Evolutionary conservation across 306 rosid species (phyloP).

Genomic region (Prinsepia uniflora): DNA sequence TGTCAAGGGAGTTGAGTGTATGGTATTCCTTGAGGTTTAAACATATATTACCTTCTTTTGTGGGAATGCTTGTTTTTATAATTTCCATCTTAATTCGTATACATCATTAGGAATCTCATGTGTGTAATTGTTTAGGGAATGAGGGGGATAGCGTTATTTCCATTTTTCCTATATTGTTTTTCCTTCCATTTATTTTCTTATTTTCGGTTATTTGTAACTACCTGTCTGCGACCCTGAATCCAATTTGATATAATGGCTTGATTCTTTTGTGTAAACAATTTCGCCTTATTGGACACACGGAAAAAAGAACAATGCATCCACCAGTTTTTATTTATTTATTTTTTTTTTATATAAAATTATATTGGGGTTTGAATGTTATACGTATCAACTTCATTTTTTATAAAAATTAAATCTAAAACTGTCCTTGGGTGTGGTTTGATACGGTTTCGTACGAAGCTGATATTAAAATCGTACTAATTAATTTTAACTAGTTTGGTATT

Average conservation of each 20-base stretch:
- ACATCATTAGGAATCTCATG: constrained; percentile 34
- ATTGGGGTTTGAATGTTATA: no score
- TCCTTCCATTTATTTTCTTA: background rate
- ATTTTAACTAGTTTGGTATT: no score
- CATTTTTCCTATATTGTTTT: constrained; percentile 9
- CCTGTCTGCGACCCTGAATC: constrained; percentile 26
- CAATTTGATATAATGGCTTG: constrained; percentile 32
- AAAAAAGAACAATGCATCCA: background rate
- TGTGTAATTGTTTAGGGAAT: constrained; percentile 50
- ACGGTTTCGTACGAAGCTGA: no score
- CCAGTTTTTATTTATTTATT: no score
- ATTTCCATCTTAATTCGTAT: constrained; percentile 15
- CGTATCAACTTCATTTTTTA: no score
- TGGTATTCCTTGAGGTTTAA: constrained; percentile 22
- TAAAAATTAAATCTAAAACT: no score
- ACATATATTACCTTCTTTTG: constrained; percentile 19
- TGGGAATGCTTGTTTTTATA: constrained; percentile 34
- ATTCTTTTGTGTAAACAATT: constrained; percentile 51
- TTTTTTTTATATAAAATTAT: no score
- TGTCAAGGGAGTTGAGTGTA: constrained; percentile 30
- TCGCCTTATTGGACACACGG: background rate
- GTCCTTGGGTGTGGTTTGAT: no score
- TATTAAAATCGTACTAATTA: no score
- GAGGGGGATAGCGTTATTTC: constrained; percentile 34
- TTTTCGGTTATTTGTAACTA: constrained; percentile 16